phyloP scores from a whole-genome alignment of 805 yeast species.

The Metschnikowia proteae region DNA sequence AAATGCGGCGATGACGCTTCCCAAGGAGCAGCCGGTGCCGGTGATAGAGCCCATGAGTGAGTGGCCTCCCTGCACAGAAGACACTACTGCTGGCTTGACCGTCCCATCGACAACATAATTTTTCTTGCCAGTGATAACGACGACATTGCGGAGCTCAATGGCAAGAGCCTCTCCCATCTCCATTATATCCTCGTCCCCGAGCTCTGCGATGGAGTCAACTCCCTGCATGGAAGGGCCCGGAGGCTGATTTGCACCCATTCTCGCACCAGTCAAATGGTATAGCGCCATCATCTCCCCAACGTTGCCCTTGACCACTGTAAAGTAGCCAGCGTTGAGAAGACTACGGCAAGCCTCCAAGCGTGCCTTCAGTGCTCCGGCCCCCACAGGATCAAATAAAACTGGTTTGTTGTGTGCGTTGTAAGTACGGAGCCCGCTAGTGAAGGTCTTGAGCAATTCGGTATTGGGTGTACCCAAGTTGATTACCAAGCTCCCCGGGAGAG shows the following conservation, averaged over 20 bases:
- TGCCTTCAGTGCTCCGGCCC: slow-evolving; percentile 72
- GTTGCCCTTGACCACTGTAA: slow-evolving; percentile 77
- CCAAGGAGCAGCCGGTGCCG: slow-evolving; percentile 82
- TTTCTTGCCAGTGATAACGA: slow-evolving; percentile 63
- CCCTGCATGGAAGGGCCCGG: slow-evolving; percentile 53
- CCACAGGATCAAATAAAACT: slow-evolving; percentile 88
- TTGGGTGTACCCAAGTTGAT: slow-evolving; percentile 76
- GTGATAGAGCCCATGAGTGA: slow-evolving; percentile 63
- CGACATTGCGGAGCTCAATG: slow-evolving; percentile 49
- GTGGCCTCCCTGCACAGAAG: slow-evolving; percentile 53
- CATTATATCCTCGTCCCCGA: slow-evolving; percentile 24
- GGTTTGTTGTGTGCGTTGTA: slow-evolving; percentile 59
- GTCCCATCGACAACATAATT: slow-evolving; percentile 26
- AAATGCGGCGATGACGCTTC: slow-evolving; percentile 62
- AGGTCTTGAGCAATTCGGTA: slow-evolving; percentile 38
- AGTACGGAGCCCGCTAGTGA: slow-evolving; percentile 48
- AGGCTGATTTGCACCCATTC: neutral
- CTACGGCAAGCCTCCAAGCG: slow-evolving; percentile 47
- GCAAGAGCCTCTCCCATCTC: slow-evolving; percentile 32
- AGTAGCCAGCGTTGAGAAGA: slow-evolving; percentile 54
- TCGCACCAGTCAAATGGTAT: slow-evolving; percentile 20
- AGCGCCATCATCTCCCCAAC: slow-evolving; percentile 78
- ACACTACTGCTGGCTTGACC: neutral
- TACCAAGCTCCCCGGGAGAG: slow-evolving; percentile 54
- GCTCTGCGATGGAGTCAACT: slow-evolving; percentile 48